Percentiles rank a stretch among this genome's conserved stretches.
Evolutionary conservation across 2,329 filamentous ascomycete genomes (phyloP).

Genomic region (Pseudogymnoascus sp.): DNA sequence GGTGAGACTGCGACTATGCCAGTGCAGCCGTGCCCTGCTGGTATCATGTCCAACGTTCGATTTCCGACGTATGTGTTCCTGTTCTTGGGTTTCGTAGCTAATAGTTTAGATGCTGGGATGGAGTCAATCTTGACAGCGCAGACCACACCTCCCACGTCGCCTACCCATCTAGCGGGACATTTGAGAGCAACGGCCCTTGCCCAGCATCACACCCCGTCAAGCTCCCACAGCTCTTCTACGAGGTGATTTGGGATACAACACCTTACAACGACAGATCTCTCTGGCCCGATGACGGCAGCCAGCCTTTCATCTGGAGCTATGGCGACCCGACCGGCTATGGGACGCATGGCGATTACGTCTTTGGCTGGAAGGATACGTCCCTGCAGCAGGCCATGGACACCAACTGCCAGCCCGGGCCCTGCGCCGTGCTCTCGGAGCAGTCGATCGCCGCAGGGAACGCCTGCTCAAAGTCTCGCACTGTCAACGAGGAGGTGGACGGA

Average conservation of each 20-base stretch:
- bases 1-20: slow-evolving; percentile 36
- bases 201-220: slow-evolving; percentile 36
- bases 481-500: slow-evolving; percentile 42
- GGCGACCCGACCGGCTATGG: slow-evolving; percentile 41
- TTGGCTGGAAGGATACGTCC: slow-evolving; percentile 43
- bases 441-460: slow-evolving; percentile 39
- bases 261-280: slow-evolving; percentile 36
- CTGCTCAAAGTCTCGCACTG: slow-evolving; percentile 40
- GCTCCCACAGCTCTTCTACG: slow-evolving; percentile 43
- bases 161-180: slow-evolving; percentile 23
- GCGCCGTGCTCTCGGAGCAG: slow-evolving; percentile 39
- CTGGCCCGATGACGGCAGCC: slow-evolving; percentile 38
- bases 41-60: slow-evolving; percentile 28
- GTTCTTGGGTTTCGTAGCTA: background rate
- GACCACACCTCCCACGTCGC: slow-evolving; percentile 19
- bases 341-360: slow-evolving; percentile 46
- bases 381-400: slow-evolving; percentile 44
- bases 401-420: slow-evolving; percentile 41
- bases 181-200: slow-evolving; percentile 17
- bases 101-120: slow-evolving; percentile 20
- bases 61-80: slow-evolving; percentile 21
- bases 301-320: slow-evolving; percentile 36
- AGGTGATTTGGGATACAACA: slow-evolving; percentile 41
- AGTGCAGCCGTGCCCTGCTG: slow-evolving; percentile 22
- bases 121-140: slow-evolving; percentile 19